Conservation (phyloP, 2,329 filamentous ascomycete species). For the Trichoderma guizhouense region DNA sequence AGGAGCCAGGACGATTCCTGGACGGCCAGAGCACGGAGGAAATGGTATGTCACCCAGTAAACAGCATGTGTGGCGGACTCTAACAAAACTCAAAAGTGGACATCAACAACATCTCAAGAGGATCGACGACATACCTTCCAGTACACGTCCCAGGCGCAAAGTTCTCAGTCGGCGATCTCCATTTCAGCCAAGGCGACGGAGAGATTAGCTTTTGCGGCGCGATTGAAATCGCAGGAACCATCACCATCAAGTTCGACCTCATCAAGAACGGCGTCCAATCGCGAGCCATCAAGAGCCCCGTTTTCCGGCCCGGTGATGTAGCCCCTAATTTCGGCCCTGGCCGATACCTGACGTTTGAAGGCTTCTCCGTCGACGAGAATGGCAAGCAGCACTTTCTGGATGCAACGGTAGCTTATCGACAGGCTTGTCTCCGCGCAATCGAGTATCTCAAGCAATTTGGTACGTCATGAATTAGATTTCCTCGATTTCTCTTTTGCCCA, state of each 20-base stretch:
- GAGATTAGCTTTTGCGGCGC: slow-evolving; percentile 87
- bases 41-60: slow-evolving; percentile 43
- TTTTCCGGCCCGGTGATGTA: slow-evolving; percentile 83
- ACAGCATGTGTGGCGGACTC: not conserved
- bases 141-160: slow-evolving; percentile 85
- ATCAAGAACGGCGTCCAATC: slow-evolving; percentile 76
- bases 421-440: slow-evolving; percentile 62
- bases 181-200: slow-evolving; percentile 80
- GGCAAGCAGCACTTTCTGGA: slow-evolving; percentile 91
- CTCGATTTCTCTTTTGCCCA: not conserved
- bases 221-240: slow-evolving; percentile 91
- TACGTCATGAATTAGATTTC: not conserved
- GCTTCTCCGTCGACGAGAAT: slow-evolving; percentile 82
- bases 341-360: slow-evolving; percentile 53
- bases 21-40: slow-evolving; percentile 80
- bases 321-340: slow-evolving; percentile 85
- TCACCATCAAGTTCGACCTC: slow-evolving; percentile 85
- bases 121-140: slow-evolving; percentile 80
- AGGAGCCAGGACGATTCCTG: slow-evolving; percentile 81
- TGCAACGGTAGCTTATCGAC: slow-evolving; percentile 79
- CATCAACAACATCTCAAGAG: slow-evolving; percentile 80
- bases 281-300: slow-evolving; percentile 74
- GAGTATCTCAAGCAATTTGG: slow-evolving; percentile 38
- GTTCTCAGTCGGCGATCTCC: slow-evolving; percentile 84
- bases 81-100: slow-evolving; percentile 52